Percentiles rank a stretch among this genome's conserved stretches.
Evolutionary conservation across 345 rosid species (phyloP).

Genomic region (Eucalyptus leucophloia): DNA sequence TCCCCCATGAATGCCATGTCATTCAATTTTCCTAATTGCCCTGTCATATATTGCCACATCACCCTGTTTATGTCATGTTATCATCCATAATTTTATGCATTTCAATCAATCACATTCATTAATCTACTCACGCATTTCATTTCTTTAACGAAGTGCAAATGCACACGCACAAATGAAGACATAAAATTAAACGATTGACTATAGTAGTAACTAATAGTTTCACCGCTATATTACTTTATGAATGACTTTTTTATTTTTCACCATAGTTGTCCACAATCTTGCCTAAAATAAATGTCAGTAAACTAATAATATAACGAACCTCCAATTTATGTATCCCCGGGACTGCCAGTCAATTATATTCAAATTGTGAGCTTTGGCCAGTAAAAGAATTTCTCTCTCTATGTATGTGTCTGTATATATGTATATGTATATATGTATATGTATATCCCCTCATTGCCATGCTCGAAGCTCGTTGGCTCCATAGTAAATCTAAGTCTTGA

Average conservation of each 20-base stretch:
- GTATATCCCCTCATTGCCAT: background rate
- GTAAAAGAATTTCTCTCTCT: background rate
- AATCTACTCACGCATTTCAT: too few relatives aligned
- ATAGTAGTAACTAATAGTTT: too few relatives aligned
- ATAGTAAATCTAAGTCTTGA: background rate
- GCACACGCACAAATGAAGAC: too few relatives aligned
- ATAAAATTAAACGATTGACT: too few relatives aligned
- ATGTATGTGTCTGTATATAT: fast-evolving
- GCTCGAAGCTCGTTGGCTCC: background rate
- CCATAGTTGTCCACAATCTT: background rate
- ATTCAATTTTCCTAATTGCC: too few relatives aligned
- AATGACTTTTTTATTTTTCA: background rate
- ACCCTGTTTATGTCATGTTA: background rate
- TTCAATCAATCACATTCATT: too few relatives aligned
- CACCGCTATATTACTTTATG: background rate
- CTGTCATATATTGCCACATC: background rate
- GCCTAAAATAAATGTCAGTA: background rate
- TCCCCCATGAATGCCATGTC: too few relatives aligned
- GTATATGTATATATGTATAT: too few relatives aligned
- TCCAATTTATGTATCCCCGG: background rate
- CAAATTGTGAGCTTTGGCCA: background rate
- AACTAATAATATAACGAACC: background rate
- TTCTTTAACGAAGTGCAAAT: too few relatives aligned
- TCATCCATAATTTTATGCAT: too few relatives aligned
- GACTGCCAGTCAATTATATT: background rate